These are phyloP conservation scores for Hanseniaspora lindneri DNA, from an alignment of 805 yeast species.

Conservation along the genomic window DNA sequence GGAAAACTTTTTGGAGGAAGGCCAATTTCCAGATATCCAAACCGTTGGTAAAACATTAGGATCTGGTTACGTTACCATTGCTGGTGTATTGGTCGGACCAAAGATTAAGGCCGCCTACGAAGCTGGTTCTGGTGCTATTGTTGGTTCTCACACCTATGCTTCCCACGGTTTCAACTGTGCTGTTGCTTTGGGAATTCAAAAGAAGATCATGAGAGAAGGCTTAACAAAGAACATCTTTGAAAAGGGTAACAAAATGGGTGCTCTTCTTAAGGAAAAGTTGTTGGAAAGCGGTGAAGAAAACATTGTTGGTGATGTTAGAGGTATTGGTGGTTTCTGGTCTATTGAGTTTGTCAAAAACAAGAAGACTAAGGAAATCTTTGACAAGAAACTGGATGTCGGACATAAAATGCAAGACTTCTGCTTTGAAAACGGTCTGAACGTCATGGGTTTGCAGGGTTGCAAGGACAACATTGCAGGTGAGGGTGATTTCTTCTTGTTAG, in stretches of 20 bases:
- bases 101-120: slow-evolving; percentile 31
- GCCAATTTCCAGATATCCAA: slow-evolving; percentile 37
- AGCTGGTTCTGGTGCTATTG: slow-evolving; percentile 33
- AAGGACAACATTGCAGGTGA: slow-evolving; percentile 21
- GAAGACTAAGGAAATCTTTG: slow-evolving; percentile 40
- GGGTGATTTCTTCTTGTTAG: slow-evolving; percentile 38
- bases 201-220: slow-evolving; percentile 29
- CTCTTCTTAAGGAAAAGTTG: slow-evolving; percentile 29
- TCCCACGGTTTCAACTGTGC: slow-evolving; percentile 38
- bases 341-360: slow-evolving; percentile 46
- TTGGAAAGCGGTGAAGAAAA: slow-evolving; percentile 24
- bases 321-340: slow-evolving; percentile 50
- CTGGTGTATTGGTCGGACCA: slow-evolving; percentile 36
- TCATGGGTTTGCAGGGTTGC: slow-evolving; percentile 39
- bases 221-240: slow-evolving; percentile 35
- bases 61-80: slow-evolving; percentile 40
- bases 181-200: slow-evolving; percentile 38
- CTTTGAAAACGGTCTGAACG: slow-evolving; percentile 37
- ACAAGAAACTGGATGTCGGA: slow-evolving; percentile 30
- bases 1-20: slow-evolving; percentile 33
- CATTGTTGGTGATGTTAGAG: slow-evolving; percentile 49
- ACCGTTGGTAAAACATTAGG: slow-evolving; percentile 41
- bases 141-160: slow-evolving; percentile 44
- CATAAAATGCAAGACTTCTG: slow-evolving; percentile 28
- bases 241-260: slow-evolving; percentile 36